phyloP scores from a whole-genome alignment of 768 basidiomycete species.

The Paxillus ammoniavirescens region DNA sequence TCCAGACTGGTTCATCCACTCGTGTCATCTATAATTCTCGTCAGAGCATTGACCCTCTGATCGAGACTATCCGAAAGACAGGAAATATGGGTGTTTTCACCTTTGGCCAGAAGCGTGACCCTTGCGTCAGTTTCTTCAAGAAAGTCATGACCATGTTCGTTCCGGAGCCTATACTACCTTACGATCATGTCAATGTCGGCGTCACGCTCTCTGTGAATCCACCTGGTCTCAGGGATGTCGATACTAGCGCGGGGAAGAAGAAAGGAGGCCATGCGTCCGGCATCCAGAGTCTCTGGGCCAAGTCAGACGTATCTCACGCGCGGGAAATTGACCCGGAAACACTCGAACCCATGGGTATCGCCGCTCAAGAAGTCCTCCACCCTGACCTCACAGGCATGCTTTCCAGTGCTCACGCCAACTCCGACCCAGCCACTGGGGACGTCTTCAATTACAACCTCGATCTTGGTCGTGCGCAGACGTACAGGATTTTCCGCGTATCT shows the following conservation, averaged over 20 bases:
- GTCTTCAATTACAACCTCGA: conserved; percentile 35
- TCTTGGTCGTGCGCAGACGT: conserved; percentile 26
- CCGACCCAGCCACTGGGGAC: conserved; percentile 34
- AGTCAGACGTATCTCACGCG: conserved; percentile 29
- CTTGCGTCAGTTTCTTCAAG: conserved; percentile 29
- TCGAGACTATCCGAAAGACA: conserved; percentile 28
- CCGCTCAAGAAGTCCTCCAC: conserved; percentile 28
- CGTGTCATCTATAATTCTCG: conserved; percentile 36
- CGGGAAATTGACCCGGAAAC: conserved; percentile 37
- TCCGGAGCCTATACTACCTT: conserved; percentile 8
- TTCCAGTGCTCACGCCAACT: conserved; percentile 37
- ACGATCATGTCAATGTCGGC: conserved; percentile 20
- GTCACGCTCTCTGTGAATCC: conserved; percentile 32
- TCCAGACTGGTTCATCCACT: conserved; percentile 17
- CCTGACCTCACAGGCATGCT: conserved; percentile 33
- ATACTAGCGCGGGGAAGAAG: conserved; percentile 19
- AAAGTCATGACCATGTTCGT: conserved; percentile 31
- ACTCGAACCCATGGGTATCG: conserved; percentile 34
- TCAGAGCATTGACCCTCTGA: conserved; percentile 27
- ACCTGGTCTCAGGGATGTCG: conserved; percentile 23
- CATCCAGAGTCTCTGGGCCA: conserved; percentile 29
- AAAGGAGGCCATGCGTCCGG: conserved; percentile 24
- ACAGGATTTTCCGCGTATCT: conserved; percentile 36
- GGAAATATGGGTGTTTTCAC: conserved; percentile 15
- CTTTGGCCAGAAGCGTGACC: conserved; percentile 33